A percentile compares a stretch with the other conserved stretches of the same genome.
Conservation (phyloP, 2,329 filamentous ascomycete species). For the Fusarium albosuccineum region DNA sequence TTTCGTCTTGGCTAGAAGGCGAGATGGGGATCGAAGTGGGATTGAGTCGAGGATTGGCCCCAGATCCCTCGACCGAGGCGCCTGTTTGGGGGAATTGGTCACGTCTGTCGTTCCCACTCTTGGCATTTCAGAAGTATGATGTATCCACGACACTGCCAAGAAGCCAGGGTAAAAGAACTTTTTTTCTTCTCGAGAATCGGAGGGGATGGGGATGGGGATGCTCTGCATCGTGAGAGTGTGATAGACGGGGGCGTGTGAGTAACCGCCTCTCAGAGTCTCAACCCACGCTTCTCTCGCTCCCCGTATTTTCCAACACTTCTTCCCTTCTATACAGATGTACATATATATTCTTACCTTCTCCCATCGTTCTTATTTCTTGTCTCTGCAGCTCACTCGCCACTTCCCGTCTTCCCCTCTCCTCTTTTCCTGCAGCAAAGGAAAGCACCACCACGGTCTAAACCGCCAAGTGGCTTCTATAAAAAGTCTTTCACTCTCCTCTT, state of each 20-base stretch:
- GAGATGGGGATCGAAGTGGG: too few species aligned
- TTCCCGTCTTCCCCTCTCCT: slow-evolving; percentile 6
- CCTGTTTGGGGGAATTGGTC: slow-evolving; percentile 27
- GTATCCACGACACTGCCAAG: slow-evolving; percentile 26
- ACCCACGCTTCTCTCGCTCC: background rate
- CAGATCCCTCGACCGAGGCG: slow-evolving; percentile 15
- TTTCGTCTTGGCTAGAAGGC: too few species aligned
- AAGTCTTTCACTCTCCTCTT: background rate
- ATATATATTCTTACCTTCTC: slow-evolving; percentile 28
- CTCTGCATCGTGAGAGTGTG: slow-evolving; percentile 12
- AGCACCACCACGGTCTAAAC: slow-evolving; percentile 10
- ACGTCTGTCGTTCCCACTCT: slow-evolving; percentile 35
- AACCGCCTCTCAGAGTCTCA: background rate
- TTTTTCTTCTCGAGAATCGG: slow-evolving; percentile 11
- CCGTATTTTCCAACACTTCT: slow-evolving; percentile 4
- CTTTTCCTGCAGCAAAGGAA: slow-evolving; percentile 11
- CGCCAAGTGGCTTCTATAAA: background rate
- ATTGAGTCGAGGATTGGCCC: background rate
- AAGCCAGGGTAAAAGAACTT: slow-evolving; percentile 4
- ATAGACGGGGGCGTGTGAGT: slow-evolving; percentile 21
- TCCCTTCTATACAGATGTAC: slow-evolving; percentile 1
- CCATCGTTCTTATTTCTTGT: background rate
- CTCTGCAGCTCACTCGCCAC: slow-evolving; percentile 23
- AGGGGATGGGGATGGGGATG: slow-evolving; percentile 14
- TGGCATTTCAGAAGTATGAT: slow-evolving; percentile 29